Percentiles rank a stretch among this genome's conserved stretches.
These are phyloP conservation scores for Citeromyces siamensis DNA, from an alignment of 1,139 yeast species.

Conservation along the genomic window DNA sequence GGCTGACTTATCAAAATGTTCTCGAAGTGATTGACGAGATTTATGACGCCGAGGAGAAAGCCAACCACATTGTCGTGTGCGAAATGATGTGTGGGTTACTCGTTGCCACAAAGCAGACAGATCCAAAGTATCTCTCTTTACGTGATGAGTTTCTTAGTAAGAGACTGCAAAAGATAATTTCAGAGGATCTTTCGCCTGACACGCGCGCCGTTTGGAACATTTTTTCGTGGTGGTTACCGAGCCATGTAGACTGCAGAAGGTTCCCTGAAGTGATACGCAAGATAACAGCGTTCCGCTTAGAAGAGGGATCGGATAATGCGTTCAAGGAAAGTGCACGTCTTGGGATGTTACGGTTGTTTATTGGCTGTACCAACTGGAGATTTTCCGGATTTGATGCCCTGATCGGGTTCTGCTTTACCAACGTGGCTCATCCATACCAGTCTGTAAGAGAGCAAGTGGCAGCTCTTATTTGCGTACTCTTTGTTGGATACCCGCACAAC, in stretches of 20 bases:
- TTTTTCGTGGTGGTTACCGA: constrained; percentile 64
- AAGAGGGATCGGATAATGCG: constrained; percentile 46
- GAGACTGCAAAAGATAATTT: constrained; percentile 35
- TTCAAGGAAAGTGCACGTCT: constrained; percentile 58
- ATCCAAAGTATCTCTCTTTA: constrained; percentile 14
- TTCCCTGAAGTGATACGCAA: constrained; percentile 38
- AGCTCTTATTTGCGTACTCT: constrained; percentile 42
- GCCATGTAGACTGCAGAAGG: constrained; percentile 56
- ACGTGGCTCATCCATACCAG: constrained; percentile 57
- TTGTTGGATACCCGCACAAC: constrained; percentile 40
- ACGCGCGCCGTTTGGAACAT: constrained; percentile 69
- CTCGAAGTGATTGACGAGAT: constrained; percentile 34
- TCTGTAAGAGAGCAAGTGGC: constrained; percentile 69
- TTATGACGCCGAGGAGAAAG: constrained; percentile 50
- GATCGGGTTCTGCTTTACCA: constrained; percentile 31
- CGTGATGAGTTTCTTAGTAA: constrained; percentile 35
- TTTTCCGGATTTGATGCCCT: constrained; percentile 36
- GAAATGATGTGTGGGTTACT: constrained; percentile 52
- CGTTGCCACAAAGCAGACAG: constrained; percentile 30
- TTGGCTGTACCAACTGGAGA: constrained; percentile 48
- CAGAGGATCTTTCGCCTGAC: constrained; percentile 62
- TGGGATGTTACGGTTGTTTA: constrained; percentile 38
- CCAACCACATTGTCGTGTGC: constrained; percentile 48
- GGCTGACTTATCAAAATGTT: constrained; percentile 29
- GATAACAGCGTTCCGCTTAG: constrained; percentile 36